Conservation (phyloP, 2,329 filamentous ascomycete species). For the Talaromyces marneffei region DNA sequence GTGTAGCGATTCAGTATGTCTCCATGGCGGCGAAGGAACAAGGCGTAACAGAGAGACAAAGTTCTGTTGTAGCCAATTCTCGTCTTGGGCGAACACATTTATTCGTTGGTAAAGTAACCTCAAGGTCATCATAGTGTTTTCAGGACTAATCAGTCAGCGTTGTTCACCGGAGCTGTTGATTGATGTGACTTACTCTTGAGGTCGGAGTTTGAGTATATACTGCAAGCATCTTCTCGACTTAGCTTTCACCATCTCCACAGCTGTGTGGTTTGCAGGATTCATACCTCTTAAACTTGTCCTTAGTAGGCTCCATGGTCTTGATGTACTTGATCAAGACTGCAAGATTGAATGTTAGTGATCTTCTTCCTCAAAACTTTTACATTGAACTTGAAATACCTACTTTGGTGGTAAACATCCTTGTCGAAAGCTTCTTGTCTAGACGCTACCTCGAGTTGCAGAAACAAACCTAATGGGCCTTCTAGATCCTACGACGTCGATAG, state of each 20-base stretch:
- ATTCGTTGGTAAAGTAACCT: constrained; percentile 59
- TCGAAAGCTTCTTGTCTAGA: constrained; percentile 31
- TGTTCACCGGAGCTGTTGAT: neutral
- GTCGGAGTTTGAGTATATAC: constrained; percentile 60
- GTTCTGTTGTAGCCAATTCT: constrained; percentile 62
- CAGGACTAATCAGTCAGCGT: constrained; percentile 22
- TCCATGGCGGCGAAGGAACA: constrained; percentile 44
- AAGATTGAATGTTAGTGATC: constrained; percentile 14
- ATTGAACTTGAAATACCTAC: constrained; percentile 24
- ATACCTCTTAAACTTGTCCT: constrained; percentile 57
- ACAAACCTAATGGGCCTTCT: constrained; percentile 58
- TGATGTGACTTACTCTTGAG: constrained; percentile 45
- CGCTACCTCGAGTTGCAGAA: constrained; percentile 65
- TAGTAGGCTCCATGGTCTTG: constrained; percentile 53
- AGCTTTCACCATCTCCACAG: neutral
- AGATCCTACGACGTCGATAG: constrained; percentile 48
- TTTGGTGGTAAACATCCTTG: constrained; percentile 35
- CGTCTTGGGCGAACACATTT: constrained; percentile 46
- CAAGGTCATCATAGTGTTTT: constrained; percentile 45
- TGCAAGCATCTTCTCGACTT: constrained; percentile 48
- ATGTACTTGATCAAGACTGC: constrained; percentile 58
- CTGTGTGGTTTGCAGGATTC: constrained; percentile 14
- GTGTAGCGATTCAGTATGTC: constrained; percentile 29
- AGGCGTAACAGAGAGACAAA: constrained; percentile 66
- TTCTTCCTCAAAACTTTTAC: neutral